Evolutionary conservation across 192 early-diverging fungal species (phyloP).

Genomic region (Irineochytrium annulatum): DNA sequence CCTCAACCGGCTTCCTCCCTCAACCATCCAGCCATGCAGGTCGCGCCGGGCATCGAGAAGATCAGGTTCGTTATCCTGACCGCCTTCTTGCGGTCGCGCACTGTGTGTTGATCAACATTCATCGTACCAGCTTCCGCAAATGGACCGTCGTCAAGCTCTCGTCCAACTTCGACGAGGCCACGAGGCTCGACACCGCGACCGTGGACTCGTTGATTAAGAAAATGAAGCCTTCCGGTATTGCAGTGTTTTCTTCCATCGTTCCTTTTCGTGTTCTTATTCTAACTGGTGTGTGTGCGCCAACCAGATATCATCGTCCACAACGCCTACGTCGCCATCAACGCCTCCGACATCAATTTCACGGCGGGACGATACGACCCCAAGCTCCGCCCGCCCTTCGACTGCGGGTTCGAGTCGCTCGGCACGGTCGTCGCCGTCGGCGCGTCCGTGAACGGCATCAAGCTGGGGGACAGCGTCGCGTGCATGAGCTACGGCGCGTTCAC

Average conservation of each 20-base stretch:
- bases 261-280: background rate
- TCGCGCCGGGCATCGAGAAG: too few species aligned
- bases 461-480: constrained; percentile 32
- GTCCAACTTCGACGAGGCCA: constrained; percentile 39
- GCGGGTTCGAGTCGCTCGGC: constrained; percentile 55
- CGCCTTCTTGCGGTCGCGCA: too few species aligned
- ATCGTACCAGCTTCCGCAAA: constrained; percentile 32
- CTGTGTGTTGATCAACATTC: too few species aligned
- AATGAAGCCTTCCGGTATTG: constrained; percentile 1
- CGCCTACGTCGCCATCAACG: constrained; percentile 52
- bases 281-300: constrained; percentile 18
- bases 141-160: constrained; percentile 31
- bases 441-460: constrained; percentile 17
- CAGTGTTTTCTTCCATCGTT: background rate
- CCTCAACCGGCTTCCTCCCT: too few species aligned
- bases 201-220: background rate
- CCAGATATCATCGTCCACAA: constrained; percentile 37
- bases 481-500: constrained; percentile 50
- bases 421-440: constrained; percentile 46
- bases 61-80: too few species aligned
- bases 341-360: constrained; percentile 53
- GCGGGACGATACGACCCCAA: constrained; percentile 49
- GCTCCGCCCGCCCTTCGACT: constrained; percentile 57
- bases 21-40: too few species aligned
- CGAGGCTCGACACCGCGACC: constrained; percentile 22